Evolutionary conservation across 805 yeast genomes (phyloP), one percentile per base, ranked within the genome.

Genomic region (Blastobotrys americana): DNA sequence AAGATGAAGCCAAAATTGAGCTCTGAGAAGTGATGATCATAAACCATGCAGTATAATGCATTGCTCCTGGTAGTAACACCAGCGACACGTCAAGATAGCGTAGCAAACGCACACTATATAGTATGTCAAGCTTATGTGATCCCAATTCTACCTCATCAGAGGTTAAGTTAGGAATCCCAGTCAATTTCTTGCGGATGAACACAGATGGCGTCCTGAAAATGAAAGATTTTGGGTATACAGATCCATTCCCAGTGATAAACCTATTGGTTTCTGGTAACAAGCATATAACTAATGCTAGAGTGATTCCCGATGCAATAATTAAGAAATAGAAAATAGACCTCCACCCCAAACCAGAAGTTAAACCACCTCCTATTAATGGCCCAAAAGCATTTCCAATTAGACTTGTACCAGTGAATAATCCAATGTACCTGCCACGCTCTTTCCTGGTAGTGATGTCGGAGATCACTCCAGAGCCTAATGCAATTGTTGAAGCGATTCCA

Each of bases 201-300:
- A 46, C 47, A 31, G 55, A 58, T 1, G 55, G 48, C 8, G 61
- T 56, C 23, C 52, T 45, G 43, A 55, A 49, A 37, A 52, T 16
- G 19, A 10, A 43, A 45, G 16, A 21, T 51, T 44, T 43, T 0
- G 90, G 93, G 1, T 50, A 53, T 1, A 78, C 63, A 1, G 87
- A 74, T 1, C 86, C 83, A 60, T 84, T 83, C 0, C 94, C 94
- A 2, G 78, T 88, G 4, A 82, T 59, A 4, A 73, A 61, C 45
- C 95, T 68, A 31, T 74, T 73, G 0, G 96, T 87, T 57, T 87
- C 95, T 1, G 95, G 93, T n/a, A 85, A 60, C 3, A 71, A 45
- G 8, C 71, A 23, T 2, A 68, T 46, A 1, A 64, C 56, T 1
- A 62, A n/a, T 1, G 59, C 17, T 3, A 71, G 35, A 3, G 66